These are phyloP conservation scores for Lentinus polychrous DNA, from an alignment of 1,284 basidiomycete species.

Conservation along the genomic window DNA sequence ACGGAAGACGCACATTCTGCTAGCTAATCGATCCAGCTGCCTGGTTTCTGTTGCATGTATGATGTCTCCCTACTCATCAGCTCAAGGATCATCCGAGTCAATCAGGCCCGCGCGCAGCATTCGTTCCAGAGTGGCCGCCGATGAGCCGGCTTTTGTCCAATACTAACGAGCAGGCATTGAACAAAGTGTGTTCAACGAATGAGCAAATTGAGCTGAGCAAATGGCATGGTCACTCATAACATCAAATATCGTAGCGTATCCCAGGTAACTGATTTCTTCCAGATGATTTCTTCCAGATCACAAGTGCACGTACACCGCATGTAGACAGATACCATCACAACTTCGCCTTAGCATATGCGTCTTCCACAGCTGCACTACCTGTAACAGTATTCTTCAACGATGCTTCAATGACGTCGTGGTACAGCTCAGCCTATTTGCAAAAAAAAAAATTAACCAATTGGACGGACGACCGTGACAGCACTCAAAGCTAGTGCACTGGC, in stretches of 20 bases:
- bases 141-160: no score
- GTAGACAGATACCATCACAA: slow-evolving; percentile 17
- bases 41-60: no score
- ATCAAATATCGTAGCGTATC: neutral
- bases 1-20: no score
- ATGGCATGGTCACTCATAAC: no score
- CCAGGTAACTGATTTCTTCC: neutral
- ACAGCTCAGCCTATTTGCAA: slow-evolving; percentile 31
- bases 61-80: no score
- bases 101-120: no score
- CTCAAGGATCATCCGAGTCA: no score
- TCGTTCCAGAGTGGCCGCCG: no score
- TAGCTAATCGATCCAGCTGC: no score
- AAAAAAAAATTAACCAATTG: slow-evolving; percentile 6
- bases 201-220: neutral
- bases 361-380: slow-evolving; percentile 21
- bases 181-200: no score
- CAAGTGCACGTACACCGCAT: neutral
- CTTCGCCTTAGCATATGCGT: slow-evolving; percentile 27
- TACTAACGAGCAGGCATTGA: no score
- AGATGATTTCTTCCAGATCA: neutral
- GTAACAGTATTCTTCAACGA: slow-evolving; percentile 21
- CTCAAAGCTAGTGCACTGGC: slow-evolving; percentile 6
- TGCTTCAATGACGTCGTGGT: slow-evolving; percentile 29
- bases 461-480: neutral